These are phyloP conservation scores for Elaeis oleifera DNA, from an alignment of 202 grass and related monocot genomes.

Conservation along the genomic window DNA sequence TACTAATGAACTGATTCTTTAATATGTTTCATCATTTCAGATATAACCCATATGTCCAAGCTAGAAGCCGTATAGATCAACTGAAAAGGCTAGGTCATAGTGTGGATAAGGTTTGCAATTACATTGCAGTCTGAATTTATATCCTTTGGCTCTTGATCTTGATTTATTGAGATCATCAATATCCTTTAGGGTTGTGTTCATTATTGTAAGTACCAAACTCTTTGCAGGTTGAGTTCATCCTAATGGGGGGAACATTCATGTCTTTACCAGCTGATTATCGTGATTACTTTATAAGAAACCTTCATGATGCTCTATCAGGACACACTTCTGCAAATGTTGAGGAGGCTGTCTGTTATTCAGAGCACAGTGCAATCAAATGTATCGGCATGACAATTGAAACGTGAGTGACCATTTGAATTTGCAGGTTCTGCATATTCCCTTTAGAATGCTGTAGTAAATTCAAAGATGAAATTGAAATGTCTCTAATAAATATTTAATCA, in stretches of 20 bases:
- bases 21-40: constrained; percentile 28
- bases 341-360: constrained; percentile 91
- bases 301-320: constrained; percentile 89
- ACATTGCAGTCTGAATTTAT: too few relatives aligned
- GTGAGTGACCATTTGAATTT: constrained; percentile 27
- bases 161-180: too few relatives aligned
- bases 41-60: constrained; percentile 97
- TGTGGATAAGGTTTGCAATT: constrained; percentile 77
- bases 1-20: constrained; percentile 5
- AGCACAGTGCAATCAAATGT: constrained; percentile 88
- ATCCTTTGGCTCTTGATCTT: too few relatives aligned
- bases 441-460: too few relatives aligned
- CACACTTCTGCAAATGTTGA: constrained; percentile 97
- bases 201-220: neutral
- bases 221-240: constrained; percentile 87
- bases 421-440: neutral
- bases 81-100: constrained; percentile 96
- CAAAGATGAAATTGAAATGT: too few relatives aligned
- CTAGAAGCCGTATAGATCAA: constrained; percentile 98
- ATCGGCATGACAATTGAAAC: constrained; percentile 99
- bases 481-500: too few relatives aligned
- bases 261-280: constrained; percentile 86
- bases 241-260: constrained; percentile 99
- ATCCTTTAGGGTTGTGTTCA: neutral
- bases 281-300: constrained; percentile 98